Base-by-base conservation (phyloP, 257 asterid genomes). In the Penstemon newberryi region DNA sequence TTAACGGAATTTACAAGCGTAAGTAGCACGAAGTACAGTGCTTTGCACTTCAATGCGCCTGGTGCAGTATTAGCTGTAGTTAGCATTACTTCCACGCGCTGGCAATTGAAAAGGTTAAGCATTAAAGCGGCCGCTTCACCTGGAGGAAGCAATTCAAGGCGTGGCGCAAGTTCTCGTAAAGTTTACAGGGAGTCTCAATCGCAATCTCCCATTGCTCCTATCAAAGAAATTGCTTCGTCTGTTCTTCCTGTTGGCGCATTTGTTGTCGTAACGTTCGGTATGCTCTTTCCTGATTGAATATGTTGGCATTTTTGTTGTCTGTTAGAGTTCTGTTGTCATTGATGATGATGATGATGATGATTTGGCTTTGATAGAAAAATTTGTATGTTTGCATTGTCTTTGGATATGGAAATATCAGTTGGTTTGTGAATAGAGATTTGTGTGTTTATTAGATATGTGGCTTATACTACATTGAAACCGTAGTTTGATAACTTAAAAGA, bases 201-300 rank as follows among this genome's bases (percentile, higher is more conserved):
- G 58, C 85, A 78, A 78, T 70, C 83, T 11, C 81, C 84, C 7
- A 65, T 80, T 56, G 74, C 79, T 69, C 85, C 89, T 13, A 76
- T 86, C 36, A 71, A 80, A 54, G 82, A 83, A 45, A 74, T 86
- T 66, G 87, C 81, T 63, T 84, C 96, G 36, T 73, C 66, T 60
- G 63, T 84, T 70, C 73, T 84, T 47, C 96, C 99, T 10, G 88
- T 85, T 4, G 97, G 96, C 57, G 88, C 96, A 38, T 84, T 87
- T 65, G 74, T 86, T 38, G 83, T 89, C 42, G 87, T 75, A 42
- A 79, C 89, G 52, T 90, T 87, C n/a, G 99, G 99, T 93, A 90
- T 72, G 80, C 67, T 10, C 70, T 68, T 63, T 70, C 36, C 9
- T 49, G 6, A 61, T 68, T 51, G 9, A 10, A 61, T 64, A 0